These are phyloP conservation scores for Saccharata proteae DNA, from an alignment of 2,329 filamentous ascomycete species.

Conservation along the genomic window DNA sequence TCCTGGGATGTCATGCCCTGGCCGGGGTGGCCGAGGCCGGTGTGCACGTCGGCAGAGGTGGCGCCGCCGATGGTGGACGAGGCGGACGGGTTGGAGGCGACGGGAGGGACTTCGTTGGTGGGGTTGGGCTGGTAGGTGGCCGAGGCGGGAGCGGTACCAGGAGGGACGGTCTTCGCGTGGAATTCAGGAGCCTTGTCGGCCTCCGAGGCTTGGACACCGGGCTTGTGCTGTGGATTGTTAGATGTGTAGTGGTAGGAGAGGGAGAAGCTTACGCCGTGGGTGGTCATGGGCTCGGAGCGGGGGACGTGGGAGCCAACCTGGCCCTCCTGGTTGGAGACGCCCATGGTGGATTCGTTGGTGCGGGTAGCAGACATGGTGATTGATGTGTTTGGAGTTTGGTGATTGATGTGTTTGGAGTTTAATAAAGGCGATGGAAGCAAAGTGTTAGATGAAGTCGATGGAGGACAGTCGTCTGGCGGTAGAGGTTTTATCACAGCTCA, in stretches of 20 bases:
- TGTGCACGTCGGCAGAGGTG: constrained; percentile 42
- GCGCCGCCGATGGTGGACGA: constrained; percentile 37
- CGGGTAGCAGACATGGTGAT: constrained; percentile 29
- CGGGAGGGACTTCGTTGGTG: constrained; percentile 27
- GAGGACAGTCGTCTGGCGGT: too few species aligned
- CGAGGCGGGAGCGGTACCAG: constrained; percentile 49
- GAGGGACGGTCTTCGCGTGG: constrained; percentile 45
- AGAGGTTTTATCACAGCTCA: too few species aligned
- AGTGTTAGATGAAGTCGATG: too few species aligned
- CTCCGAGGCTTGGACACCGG: constrained; percentile 46
- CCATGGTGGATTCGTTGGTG: constrained; percentile 36
- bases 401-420: background rate
- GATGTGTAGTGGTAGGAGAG: background rate
- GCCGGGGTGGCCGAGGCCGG: constrained; percentile 40
- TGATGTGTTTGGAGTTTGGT: background rate
- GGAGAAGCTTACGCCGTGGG: constrained; percentile 38
- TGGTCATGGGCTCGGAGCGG: constrained; percentile 41
- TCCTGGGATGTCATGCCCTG: constrained; percentile 38
- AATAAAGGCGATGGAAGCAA: background rate
- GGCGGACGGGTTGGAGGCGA: constrained; percentile 29
- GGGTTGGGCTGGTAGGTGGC: constrained; percentile 34
- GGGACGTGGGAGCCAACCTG: constrained; percentile 43
- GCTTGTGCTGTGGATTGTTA: constrained; percentile 43
- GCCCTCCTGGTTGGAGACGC: constrained; percentile 38
- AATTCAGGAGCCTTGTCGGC: constrained; percentile 52